These are phyloP conservation scores for Fraxinus sp. DNA, from an alignment of 305 asterid species.

Conservation along the genomic window DNA sequence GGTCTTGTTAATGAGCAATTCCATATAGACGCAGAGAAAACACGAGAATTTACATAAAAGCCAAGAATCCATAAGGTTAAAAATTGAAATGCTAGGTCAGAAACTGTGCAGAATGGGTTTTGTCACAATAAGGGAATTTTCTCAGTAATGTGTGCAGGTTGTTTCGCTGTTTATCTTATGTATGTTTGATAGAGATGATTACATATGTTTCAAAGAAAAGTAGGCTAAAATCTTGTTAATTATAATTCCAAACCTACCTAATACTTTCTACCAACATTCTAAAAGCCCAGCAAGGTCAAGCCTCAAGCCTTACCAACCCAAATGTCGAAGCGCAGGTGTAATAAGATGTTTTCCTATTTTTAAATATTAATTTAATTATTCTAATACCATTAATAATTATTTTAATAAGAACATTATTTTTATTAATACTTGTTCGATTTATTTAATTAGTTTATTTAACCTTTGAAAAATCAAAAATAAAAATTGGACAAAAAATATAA, in stretches of 20 bases:
- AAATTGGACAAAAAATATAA: background rate
- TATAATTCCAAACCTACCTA: background rate
- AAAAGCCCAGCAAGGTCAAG: background rate
- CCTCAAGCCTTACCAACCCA: background rate
- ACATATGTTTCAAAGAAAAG: background rate
- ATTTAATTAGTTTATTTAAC: background rate
- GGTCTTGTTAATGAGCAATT: conserved; percentile 30
- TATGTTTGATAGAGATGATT: background rate
- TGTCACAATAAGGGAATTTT: conserved; percentile 1
- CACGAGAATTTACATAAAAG: conserved; percentile 6
- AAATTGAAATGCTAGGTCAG: conserved; percentile 12
- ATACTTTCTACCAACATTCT: background rate
- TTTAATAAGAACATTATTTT: background rate
- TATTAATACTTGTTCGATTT: background rate
- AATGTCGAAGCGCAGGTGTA: background rate
- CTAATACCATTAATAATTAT: background rate
- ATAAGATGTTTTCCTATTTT: background rate
- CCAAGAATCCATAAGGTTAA: background rate
- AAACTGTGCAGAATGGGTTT: conserved; percentile 12
- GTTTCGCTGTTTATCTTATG: background rate
- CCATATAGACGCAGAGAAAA: conserved; percentile 17
- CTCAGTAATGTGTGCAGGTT: background rate
- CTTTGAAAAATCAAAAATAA: background rate
- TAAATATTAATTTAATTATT: background rate
- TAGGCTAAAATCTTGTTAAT: background rate